phyloP scores from a whole-genome alignment of 306 rosid genomes.

The Luffa acutangula region DNA sequence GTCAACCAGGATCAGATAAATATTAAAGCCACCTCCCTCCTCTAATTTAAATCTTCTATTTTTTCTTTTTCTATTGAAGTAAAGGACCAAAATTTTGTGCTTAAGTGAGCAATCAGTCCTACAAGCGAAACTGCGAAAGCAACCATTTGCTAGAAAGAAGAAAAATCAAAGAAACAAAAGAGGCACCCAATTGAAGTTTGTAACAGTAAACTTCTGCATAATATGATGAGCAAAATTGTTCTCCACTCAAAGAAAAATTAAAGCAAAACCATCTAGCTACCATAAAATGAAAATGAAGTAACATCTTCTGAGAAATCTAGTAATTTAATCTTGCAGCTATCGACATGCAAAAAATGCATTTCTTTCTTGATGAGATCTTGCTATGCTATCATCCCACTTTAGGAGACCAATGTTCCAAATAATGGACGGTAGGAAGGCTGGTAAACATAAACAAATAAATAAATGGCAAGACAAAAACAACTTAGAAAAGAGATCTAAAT shows the following conservation, averaged over 20 bases:
- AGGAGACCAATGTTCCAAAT: neutral
- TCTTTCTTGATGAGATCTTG: neutral
- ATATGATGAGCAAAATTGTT: neutral
- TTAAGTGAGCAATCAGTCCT: neutral
- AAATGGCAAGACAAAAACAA: neutral
- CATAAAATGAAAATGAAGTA: neutral
- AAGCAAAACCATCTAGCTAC: neutral
- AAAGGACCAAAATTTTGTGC: neutral
- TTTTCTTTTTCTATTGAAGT: neutral
- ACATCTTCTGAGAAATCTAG: neutral
- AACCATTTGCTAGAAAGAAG: neutral
- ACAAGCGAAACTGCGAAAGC: neutral
- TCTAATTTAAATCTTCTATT: neutral
- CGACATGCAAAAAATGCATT: neutral
- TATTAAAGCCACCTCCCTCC: neutral
- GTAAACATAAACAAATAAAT: neutral
- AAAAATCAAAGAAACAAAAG: neutral
- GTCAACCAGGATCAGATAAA: neutral
- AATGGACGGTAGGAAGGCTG: neutral
- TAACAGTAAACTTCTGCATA: neutral
- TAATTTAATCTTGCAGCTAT: neutral
- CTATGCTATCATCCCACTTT: neutral
- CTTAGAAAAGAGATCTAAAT: neutral
- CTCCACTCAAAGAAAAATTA: neutral
- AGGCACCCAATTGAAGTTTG: neutral